Evolutionary conservation across 495 filamentous ascomycete genomes (phyloP), one percentile per base, ranked within the genome.

Genomic region (Hypomontagnella submonticulosa): DNA sequence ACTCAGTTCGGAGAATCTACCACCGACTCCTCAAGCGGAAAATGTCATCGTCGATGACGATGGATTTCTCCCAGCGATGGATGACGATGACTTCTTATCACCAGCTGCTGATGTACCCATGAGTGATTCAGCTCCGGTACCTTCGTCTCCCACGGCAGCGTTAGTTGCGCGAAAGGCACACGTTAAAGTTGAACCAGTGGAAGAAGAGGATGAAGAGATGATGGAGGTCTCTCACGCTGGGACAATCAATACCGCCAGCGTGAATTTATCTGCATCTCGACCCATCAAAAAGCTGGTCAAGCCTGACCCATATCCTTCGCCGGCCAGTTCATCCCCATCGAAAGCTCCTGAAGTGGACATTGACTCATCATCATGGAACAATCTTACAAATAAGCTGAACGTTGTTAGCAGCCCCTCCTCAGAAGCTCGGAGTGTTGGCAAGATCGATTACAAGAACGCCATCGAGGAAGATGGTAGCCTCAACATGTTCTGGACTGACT

Each of bases 401-500:
- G 88, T 98, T 19, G 81, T 96, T 37, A 90, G 86, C 74, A 79
- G 77, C 63, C 79, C 77, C 7, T 82, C 84, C n/a, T 65, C 84
- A 12, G 89, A 92, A 57, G 79, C 82, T 37, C 77, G 77, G 19
- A 80, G 73, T 8, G 83, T 91, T 72, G 93, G 93, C 7, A 99
- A 97, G 75, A 76, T 97, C 15, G 85, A 87, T 42, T 82, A 91
- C 15, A 84, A 89, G 61, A 89, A 95, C 72, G 92, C 90, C 13
- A 83, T 95, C 30, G 95, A 98, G 72, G 87, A 90, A 64, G 93
- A 99, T 72, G 95, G 96, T 18, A 94, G 90, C 68, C 80, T 99
- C 13, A 89, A 89, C 66, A 90, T 99, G 81, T 99, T 97, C 78
- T 99, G 95, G 95, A 87, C 92, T 10, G 95, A 99, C 72, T 98